phyloP scores from a whole-genome alignment of 2,329 filamentous ascomycete species.

The Aschersonia sp. region DNA sequence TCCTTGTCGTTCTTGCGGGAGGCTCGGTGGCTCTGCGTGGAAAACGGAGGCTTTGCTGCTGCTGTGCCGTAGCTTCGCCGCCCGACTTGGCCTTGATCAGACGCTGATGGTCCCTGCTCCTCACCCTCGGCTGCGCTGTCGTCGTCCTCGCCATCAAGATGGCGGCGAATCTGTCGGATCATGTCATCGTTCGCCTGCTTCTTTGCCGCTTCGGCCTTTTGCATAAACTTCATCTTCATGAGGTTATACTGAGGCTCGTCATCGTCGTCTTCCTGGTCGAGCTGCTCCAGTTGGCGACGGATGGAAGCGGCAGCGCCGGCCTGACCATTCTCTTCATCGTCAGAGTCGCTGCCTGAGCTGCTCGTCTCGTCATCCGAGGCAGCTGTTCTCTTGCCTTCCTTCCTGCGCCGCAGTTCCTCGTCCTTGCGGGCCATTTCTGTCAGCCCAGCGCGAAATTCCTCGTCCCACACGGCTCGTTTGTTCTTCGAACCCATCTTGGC shows the following conservation, averaged over 20 bases:
- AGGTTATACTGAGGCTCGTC: slow-evolving; percentile 50
- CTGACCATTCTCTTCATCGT: not conserved
- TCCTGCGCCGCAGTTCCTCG: slow-evolving; percentile 65
- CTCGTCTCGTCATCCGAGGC: slow-evolving; percentile 36
- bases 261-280: slow-evolving; percentile 30
- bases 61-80: slow-evolving; percentile 51
- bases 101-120: slow-evolving; percentile 30
- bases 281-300: slow-evolving; percentile 27
- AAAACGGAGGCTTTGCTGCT: slow-evolving; percentile 3
- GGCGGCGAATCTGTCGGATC: slow-evolving; percentile 51
- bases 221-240: slow-evolving; percentile 87
- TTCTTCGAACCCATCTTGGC: slow-evolving; percentile 70
- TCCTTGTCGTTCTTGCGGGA: not conserved
- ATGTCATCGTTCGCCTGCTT: slow-evolving; percentile 72
- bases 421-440: slow-evolving; percentile 70
- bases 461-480: slow-evolving; percentile 75
- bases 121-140: slow-evolving; percentile 11
- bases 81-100: slow-evolving; percentile 45
- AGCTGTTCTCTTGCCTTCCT: slow-evolving; percentile 51
- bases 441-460: slow-evolving; percentile 64
- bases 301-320: slow-evolving; percentile 30
- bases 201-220: slow-evolving; percentile 64
- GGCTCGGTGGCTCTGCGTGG: not conserved
- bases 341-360: slow-evolving; percentile 40
- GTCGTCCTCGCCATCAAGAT: slow-evolving; percentile 46